phyloP scores from a whole-genome alignment of 345 rosid species.

The Physaria fendleri region DNA sequence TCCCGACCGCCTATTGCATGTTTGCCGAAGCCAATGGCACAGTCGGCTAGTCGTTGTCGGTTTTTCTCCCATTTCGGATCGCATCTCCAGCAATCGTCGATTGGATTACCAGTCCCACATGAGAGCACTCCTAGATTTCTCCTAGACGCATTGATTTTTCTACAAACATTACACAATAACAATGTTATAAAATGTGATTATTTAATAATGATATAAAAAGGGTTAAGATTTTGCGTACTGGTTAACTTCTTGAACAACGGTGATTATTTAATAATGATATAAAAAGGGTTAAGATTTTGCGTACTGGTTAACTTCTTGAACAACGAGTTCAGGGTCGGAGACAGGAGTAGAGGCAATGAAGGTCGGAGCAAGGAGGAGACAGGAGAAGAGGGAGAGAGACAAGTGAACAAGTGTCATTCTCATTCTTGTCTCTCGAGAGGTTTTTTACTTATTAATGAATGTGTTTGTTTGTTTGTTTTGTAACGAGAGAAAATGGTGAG shows the following conservation, averaged over 20 bases:
- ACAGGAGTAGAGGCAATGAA: constrained; percentile 39
- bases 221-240: constrained; percentile 27
- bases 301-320: constrained; percentile 49
- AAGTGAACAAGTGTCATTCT: constrained; percentile 28
- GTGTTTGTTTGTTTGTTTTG: constrained; percentile 19
- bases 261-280: no score
- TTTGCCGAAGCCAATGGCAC: constrained; percentile 61
- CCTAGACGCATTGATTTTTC: constrained; percentile 54
- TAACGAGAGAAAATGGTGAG: constrained; percentile 23
- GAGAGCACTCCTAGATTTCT: constrained; percentile 55
- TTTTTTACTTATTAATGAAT: constrained; percentile 19
- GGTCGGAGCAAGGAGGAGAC: constrained; percentile 36
- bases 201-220: no score
- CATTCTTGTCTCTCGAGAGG: constrained; percentile 28
- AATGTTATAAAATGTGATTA: constrained; percentile 9
- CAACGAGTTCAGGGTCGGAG: constrained; percentile 48
- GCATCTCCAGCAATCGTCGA: constrained; percentile 68
- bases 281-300: background rate
- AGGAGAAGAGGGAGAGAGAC: constrained; percentile 42
- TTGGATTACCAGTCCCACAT: constrained; percentile 59
- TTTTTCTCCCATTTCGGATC: constrained; percentile 48
- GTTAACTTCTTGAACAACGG: constrained; percentile 49
- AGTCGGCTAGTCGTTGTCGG: constrained; percentile 51
- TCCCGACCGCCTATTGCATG: constrained; percentile 64
- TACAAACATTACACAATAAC: constrained; percentile 4